These are phyloP conservation scores for Candida pini DNA, from an alignment of 805 yeast genomes.

Conservation along the genomic window DNA sequence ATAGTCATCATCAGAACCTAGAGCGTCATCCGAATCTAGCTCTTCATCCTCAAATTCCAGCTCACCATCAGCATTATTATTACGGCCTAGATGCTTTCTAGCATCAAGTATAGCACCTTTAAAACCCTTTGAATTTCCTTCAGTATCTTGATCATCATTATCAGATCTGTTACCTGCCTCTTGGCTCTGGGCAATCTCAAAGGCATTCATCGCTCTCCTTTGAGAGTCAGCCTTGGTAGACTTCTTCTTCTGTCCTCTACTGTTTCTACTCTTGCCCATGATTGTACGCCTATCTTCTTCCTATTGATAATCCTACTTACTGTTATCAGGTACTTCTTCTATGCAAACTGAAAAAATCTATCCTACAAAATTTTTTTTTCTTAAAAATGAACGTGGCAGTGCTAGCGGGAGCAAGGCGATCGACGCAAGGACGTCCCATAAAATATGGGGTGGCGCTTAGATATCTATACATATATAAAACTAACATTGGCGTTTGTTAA, in stretches of 20 bases:
- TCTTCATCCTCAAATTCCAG: constrained; percentile 34
- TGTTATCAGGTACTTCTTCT: no score
- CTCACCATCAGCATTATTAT: constrained; percentile 17
- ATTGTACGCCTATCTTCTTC: no score
- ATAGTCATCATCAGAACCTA: constrained; percentile 74
- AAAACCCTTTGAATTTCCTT: constrained; percentile 11
- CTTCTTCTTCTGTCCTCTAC: constrained; percentile 7
- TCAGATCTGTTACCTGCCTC: constrained; percentile 2
- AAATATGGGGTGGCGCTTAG: no score
- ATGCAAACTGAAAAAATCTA: no score
- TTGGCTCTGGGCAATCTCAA: constrained; percentile 23
- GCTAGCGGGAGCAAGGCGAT: no score
- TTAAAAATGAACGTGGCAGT: no score
- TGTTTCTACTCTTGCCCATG: no score
- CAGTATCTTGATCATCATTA: constrained; percentile 11
- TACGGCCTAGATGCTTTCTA: constrained; percentile 21
- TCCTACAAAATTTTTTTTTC: no score
- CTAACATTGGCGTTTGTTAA: no score
- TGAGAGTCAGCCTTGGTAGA: constrained; percentile 11
- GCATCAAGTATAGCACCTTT: constrained; percentile 29
- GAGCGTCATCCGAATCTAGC: constrained; percentile 71
- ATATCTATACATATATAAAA: no score
- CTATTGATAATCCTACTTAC: no score
- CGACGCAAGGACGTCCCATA: no score
- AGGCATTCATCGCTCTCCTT: constrained; percentile 22